Conservation (phyloP, 768 basidiomycete species). For the Ramaria rubella region DNA sequence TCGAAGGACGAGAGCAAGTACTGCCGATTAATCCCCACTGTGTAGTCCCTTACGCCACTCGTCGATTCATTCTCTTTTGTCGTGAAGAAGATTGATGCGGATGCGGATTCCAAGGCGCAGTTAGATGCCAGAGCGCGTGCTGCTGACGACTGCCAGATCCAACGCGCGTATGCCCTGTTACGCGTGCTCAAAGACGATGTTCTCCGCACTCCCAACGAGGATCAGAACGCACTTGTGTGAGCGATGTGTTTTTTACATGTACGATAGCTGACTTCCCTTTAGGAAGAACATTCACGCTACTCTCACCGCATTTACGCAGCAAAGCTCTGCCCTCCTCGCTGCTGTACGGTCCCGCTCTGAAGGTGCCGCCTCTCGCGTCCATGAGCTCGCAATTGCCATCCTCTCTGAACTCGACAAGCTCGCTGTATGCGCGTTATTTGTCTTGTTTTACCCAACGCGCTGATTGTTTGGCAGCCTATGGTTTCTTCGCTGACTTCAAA, state of each 20-base stretch:
- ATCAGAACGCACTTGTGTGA: background rate
- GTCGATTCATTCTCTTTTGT: constrained; percentile 9
- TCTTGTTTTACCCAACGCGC: background rate
- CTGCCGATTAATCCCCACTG: background rate
- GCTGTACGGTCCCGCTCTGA: constrained; percentile 4
- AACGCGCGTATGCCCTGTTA: constrained; percentile 8
- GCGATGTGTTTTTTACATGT: background rate
- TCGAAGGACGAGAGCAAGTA: background rate
- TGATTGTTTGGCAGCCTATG: constrained; percentile 1
- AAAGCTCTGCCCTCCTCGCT: background rate
- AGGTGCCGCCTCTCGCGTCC: constrained; percentile 3
- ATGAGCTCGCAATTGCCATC: constrained; percentile 1
- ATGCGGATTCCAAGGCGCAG: background rate
- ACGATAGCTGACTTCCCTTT: background rate
- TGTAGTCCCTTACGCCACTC: constrained; percentile 1
- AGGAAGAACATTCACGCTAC: constrained; percentile 6
- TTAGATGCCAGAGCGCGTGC: background rate
- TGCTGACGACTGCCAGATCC: constrained; percentile 3
- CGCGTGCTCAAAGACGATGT: constrained; percentile 4
- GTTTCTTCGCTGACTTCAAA: constrained; percentile 4
- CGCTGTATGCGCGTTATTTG: background rate
- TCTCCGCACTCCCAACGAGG: constrained; percentile 1
- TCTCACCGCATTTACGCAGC: background rate
- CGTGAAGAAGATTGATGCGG: constrained; percentile 6
- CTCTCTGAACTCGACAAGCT: constrained; percentile 9